Percentiles rank a stretch among this genome's conserved stretches.
Conservation (phyloP, 495 filamentous ascomycete species). For the Astrothelium subdiscretum region DNA sequence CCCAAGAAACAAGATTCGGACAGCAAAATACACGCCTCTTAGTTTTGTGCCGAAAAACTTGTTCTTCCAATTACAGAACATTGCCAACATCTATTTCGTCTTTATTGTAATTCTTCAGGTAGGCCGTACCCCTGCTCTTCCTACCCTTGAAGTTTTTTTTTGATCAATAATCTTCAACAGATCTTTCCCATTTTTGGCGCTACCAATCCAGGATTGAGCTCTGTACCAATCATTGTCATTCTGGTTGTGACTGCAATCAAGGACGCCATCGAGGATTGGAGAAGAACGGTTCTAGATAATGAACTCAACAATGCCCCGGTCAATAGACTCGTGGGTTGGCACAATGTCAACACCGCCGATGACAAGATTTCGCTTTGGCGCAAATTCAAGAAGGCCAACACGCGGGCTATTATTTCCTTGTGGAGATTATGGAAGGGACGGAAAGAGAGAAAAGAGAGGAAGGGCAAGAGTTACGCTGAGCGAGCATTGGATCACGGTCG, state of each 20-base stretch:
- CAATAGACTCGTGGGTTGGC: conserved; percentile 75
- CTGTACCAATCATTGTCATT: conserved; percentile 90
- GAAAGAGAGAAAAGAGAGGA: conserved; percentile 32
- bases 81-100: conserved; percentile 96
- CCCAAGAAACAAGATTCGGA: conserved; percentile 91
- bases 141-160: conserved; percentile 1
- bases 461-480: conserved; percentile 32
- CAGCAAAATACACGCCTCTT: conserved; percentile 90
- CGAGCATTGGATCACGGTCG: conserved; percentile 40
- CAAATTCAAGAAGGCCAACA: conserved; percentile 79
- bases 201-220: conserved; percentile 77
- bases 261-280: conserved; percentile 96
- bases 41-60: conserved; percentile 97
- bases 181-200: conserved; percentile 94
- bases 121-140: conserved; percentile 31
- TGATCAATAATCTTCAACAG: conserved; percentile 36
- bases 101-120: conserved; percentile 91
- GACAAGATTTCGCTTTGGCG: conserved; percentile 83
- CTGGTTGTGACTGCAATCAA: conserved; percentile 84
- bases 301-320: conserved; percentile 95
- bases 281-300: conserved; percentile 81
- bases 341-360: conserved; percentile 86
- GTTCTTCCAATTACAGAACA: conserved; percentile 96
- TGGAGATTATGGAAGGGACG: conserved; percentile 44
- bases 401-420: conserved; percentile 44